Evolutionary conservation across 129 eudicot species (phyloP).

Genomic region (Chrysanthemum makinoi): DNA sequence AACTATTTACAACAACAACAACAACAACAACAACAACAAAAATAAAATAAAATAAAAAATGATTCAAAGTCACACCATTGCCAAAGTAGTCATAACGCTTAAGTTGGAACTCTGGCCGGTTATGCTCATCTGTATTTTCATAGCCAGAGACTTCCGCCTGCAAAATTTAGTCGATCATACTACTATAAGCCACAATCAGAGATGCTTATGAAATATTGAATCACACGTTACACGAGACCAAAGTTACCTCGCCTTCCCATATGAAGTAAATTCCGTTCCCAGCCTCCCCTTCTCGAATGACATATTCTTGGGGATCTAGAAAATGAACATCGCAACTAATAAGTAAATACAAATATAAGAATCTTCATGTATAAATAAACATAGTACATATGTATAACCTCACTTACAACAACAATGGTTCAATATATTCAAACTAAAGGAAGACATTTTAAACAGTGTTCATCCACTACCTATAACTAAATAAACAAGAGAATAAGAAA

Average conservation of each 20-base stretch:
- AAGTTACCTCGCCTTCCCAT: constrained; percentile 84
- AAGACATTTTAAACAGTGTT: background rate
- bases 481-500: background rate
- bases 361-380: background rate
- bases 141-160: constrained; percentile 81
- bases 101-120: constrained; percentile 69
- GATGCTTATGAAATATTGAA: constrained; percentile 14
- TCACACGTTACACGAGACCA: constrained; percentile 1
- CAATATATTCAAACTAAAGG: background rate
- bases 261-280: constrained; percentile 80
- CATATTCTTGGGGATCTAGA: constrained; percentile 61
- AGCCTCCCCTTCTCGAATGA: constrained; percentile 75
- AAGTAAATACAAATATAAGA: background rate
- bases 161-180: constrained; percentile 18
- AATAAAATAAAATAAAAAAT: too few relatives aligned
- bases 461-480: background rate
- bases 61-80: constrained; percentile 53
- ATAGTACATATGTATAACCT: background rate
- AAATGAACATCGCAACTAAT: constrained; percentile 18
- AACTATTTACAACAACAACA: too few relatives aligned
- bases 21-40: too few relatives aligned
- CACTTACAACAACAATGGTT: background rate
- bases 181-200: constrained; percentile 15
- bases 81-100: constrained; percentile 84
- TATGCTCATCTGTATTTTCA: constrained; percentile 51